Conservation (phyloP, 129 eudicot genomes). For the Tagetes erecta region DNA sequence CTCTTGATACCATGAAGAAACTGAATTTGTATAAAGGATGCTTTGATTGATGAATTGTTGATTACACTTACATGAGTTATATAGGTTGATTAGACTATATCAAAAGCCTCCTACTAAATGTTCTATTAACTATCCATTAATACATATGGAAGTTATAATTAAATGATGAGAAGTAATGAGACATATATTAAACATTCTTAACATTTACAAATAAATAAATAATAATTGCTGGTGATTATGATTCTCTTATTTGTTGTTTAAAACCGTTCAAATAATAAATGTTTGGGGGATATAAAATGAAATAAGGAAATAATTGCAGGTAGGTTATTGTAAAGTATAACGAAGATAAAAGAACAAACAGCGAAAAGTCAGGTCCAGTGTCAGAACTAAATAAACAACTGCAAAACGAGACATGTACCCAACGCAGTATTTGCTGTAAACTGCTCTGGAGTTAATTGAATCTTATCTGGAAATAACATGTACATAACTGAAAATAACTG, state of each 20-base stretch:
- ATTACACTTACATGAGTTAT: no score
- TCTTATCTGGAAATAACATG: slow-evolving; percentile 30
- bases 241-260: background rate
- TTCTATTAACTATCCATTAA: no score
- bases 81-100: no score
- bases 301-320: slow-evolving; percentile 15
- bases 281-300: slow-evolving; percentile 1
- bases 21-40: no score
- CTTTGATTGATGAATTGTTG: no score
- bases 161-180: no score
- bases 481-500: slow-evolving; percentile 55
- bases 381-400: background rate
- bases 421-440: background rate
- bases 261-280: slow-evolving; percentile 9
- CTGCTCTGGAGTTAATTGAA: slow-evolving; percentile 2
- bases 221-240: background rate
- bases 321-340: slow-evolving; percentile 11
- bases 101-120: no score
- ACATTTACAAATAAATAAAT: background rate
- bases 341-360: slow-evolving; percentile 4
- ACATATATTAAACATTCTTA: no score
- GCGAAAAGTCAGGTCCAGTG: slow-evolving; percentile 19
- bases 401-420: background rate
- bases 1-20: no score
- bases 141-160: no score